Evolutionary conservation across 1,284 basidiomycete species (phyloP).

Genomic region (Ustilago xerochloae): DNA sequence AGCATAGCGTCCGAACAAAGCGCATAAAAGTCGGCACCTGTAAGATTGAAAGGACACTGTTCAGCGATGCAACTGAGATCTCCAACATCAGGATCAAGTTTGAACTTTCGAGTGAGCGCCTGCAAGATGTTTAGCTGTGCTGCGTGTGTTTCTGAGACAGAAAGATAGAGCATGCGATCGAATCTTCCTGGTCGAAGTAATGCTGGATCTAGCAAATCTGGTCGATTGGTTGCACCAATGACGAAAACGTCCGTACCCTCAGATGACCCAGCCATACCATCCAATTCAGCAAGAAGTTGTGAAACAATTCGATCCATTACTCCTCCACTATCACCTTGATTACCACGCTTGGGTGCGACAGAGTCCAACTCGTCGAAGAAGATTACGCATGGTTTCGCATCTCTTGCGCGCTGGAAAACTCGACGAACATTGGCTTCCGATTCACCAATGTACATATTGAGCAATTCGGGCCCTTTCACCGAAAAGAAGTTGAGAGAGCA

Average conservation of each 20-base stretch:
- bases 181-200: conserved; percentile 75
- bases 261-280: conserved; percentile 69
- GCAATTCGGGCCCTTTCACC: conserved; percentile 71
- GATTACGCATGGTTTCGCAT: conserved; percentile 71
- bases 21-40: conserved; percentile 94
- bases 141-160: conserved; percentile 86
- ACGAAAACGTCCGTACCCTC: conserved; percentile 70
- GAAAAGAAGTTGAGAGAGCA: conserved; percentile 71
- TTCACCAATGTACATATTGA: conserved; percentile 72
- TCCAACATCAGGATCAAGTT: conserved; percentile 76
- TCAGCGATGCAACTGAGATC: conserved; percentile 78
- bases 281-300: conserved; percentile 70
- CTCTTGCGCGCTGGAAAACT: conserved; percentile 70
- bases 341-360: conserved; percentile 70
- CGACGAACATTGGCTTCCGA: conserved; percentile 70
- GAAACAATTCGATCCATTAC: conserved; percentile 71
- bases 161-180: conserved; percentile 95
- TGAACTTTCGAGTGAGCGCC: conserved; percentile 92
- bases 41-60: conserved; percentile 82
- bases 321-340: conserved; percentile 71
- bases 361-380: conserved; percentile 71
- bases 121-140: conserved; percentile 88
- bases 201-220: conserved; percentile 70
- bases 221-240: conserved; percentile 71
- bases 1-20: conserved; percentile 96